These are phyloP conservation scores for Phytopythium boreale DNA, from an alignment of 352 stramenopile species.

Conservation along the genomic window DNA sequence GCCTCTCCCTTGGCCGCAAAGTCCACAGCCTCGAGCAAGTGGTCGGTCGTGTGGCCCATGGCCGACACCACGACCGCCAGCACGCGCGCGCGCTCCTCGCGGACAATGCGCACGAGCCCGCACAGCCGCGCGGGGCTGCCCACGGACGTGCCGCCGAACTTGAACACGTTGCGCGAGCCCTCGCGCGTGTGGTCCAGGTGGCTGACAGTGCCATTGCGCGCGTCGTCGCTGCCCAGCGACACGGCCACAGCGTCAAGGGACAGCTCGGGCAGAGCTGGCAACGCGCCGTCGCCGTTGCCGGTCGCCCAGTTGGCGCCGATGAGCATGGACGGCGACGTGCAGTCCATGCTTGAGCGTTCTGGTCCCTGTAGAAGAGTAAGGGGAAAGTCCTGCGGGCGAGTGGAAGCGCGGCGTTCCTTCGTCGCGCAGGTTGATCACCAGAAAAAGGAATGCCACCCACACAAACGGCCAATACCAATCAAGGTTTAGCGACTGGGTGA, in stretches of 20 bases:
- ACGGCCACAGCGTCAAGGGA: conserved; percentile 20
- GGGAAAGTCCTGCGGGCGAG: not conserved
- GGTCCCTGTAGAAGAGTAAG: not conserved
- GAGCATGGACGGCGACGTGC: conserved; percentile 67
- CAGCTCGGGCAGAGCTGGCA: conserved; percentile 11
- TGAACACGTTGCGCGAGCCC: conserved; percentile 77
- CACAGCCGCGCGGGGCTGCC: conserved; percentile 60
- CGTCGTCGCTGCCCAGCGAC: not conserved
- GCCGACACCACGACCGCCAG: conserved; percentile 74
- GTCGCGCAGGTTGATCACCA: not conserved
- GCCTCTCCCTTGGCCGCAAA: conserved; percentile 54
- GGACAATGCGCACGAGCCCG: conserved; percentile 63
- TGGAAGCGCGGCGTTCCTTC: not conserved
- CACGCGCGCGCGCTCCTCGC: conserved; percentile 49
- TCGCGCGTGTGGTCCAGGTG: conserved; percentile 48
- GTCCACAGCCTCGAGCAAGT: conserved; percentile 60
- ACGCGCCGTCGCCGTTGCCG: conserved; percentile 23
- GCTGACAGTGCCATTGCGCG: conserved; percentile 1
- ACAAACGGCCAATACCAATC: not conserved
- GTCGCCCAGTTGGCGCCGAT: conserved; percentile 54
- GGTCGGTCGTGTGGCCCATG: conserved; percentile 81
- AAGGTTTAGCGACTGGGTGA: not conserved
- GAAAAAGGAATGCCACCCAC: not conserved
- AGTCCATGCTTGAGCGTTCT: conserved; percentile 42
- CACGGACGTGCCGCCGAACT: conserved; percentile 79